Percentiles rank a stretch among this genome's conserved stretches.
These are phyloP conservation scores for Citrus glauca DNA, from an alignment of 345 rosid species.

Conservation along the genomic window DNA sequence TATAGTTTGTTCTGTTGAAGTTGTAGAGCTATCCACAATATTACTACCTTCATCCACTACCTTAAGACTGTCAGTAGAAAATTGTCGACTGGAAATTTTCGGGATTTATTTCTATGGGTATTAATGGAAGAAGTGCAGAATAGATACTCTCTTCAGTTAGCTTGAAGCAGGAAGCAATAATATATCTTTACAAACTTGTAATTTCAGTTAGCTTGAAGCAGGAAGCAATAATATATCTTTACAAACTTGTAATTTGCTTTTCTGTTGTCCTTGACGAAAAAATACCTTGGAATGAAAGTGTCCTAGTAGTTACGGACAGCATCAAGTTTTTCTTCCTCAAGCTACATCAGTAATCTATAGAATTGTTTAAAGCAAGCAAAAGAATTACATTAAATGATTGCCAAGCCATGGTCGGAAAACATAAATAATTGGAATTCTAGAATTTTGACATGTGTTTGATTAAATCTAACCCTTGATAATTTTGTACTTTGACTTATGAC, in stretches of 20 bases:
- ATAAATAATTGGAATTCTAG: not conserved
- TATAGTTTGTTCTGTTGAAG: not conserved
- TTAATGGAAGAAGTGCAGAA: not conserved
- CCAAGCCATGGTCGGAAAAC: not conserved
- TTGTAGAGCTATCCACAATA: not conserved
- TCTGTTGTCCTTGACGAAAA: not conserved
- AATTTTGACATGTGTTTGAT: too few relatives aligned
- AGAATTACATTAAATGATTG: not conserved
- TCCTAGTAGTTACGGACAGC: too few relatives aligned
- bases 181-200: too few relatives aligned
- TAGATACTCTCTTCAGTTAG: not conserved
- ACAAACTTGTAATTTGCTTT: not conserved
- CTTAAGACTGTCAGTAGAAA: not conserved
- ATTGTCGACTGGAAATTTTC: not conserved
- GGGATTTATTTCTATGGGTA: not conserved
- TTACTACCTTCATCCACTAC: not conserved
- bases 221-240: not conserved
- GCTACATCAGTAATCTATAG: too few relatives aligned
- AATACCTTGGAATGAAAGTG: not conserved
- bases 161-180: not conserved
- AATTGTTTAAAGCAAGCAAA: not conserved
- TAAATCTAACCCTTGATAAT: too few relatives aligned
- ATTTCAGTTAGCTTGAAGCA: not conserved
- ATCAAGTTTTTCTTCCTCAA: too few relatives aligned
- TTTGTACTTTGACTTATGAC: not conserved